Percentiles rank a stretch among this genome's conserved stretches.
These are phyloP conservation scores for Komagataella kurtzmanii DNA, from an alignment of 805 yeast species.

Conservation along the genomic window DNA sequence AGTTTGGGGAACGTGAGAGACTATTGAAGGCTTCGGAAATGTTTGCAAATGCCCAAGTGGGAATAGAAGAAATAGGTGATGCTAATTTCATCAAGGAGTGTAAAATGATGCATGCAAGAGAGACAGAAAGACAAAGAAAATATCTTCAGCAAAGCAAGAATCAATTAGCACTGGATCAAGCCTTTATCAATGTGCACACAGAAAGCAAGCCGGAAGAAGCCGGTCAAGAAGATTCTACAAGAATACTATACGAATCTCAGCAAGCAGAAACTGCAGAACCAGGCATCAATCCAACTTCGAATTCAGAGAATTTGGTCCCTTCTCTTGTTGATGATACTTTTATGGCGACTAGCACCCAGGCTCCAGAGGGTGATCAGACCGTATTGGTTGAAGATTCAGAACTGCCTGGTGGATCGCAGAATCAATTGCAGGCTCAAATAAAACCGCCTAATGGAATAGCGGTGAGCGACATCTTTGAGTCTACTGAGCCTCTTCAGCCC, in stretches of 20 bases:
- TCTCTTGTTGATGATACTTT: background rate
- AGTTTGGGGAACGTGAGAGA: conserved; percentile 74
- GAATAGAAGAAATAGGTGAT: conserved; percentile 74
- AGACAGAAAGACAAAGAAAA: conserved; percentile 35
- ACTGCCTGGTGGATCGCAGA: conserved; percentile 1
- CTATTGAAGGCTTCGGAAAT: conserved; percentile 77
- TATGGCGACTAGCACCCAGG: background rate
- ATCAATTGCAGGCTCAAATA: background rate
- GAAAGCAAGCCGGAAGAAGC: background rate
- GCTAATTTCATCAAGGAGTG: conserved; percentile 61
- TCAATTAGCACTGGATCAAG: conserved; percentile 11
- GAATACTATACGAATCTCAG: background rate
- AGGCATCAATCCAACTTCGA: background rate
- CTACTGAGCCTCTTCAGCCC: background rate
- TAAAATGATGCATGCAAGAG: conserved; percentile 57
- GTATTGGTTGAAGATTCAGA: background rate
- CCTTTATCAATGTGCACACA: conserved; percentile 4
- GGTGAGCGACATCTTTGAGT: conserved; percentile 1
- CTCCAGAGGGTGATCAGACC: background rate
- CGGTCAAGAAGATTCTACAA: background rate
- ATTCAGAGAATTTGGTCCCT: background rate
- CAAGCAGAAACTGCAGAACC: background rate
- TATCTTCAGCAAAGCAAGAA: conserved; percentile 22
- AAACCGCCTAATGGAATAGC: conserved; percentile 1
- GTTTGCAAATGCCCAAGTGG: conserved; percentile 93